Percentiles rank a stretch among this genome's conserved stretches.
phyloP scores from a whole-genome alignment of 2,329 filamentous ascomycete genomes.

The Ciborinia camelliae region DNA sequence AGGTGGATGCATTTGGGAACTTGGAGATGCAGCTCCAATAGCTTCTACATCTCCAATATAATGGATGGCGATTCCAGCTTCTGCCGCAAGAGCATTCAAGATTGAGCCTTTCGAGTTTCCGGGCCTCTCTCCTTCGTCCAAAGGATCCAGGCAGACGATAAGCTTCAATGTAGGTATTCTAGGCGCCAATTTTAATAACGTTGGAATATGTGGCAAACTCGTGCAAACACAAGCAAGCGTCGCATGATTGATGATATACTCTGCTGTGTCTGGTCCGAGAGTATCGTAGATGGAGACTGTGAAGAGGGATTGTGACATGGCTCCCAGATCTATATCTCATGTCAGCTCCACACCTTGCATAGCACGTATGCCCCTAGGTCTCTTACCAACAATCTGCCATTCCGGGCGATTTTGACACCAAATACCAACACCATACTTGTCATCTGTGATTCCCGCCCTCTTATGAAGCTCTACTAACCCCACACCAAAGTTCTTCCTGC shows the following conservation, averaged over 20 bases:
- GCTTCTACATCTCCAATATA: constrained; percentile 78
- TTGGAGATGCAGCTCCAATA: constrained; percentile 67
- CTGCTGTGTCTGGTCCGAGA: constrained; percentile 82
- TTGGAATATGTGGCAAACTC: constrained; percentile 76
- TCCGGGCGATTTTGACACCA: constrained; percentile 88
- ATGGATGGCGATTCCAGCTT: constrained; percentile 73
- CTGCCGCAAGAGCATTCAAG: constrained; percentile 69
- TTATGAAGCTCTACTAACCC: constrained; percentile 81
- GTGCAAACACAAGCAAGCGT: constrained; percentile 71
- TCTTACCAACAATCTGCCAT: constrained; percentile 76
- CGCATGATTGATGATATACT: constrained; percentile 94
- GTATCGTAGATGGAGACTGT: constrained; percentile 96
- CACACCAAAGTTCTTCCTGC: constrained; percentile 79
- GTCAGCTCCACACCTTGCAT: constrained; percentile 19
- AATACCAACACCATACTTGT: constrained; percentile 71
- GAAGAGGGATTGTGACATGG: constrained; percentile 82
- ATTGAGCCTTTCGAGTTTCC: constrained; percentile 77
- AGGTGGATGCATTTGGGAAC: constrained; percentile 65
- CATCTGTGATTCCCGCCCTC: constrained; percentile 61
- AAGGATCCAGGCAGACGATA: constrained; percentile 80
- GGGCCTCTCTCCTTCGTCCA: constrained; percentile 73
- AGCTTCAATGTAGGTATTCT: constrained; percentile 77
- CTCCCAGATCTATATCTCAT: constrained; percentile 66
- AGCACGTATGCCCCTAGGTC: not conserved
- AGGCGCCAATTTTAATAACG: constrained; percentile 74